These are phyloP conservation scores for Cladophialophora carrionii DNA, from an alignment of 2,329 filamentous ascomycete species.

Conservation along the genomic window DNA sequence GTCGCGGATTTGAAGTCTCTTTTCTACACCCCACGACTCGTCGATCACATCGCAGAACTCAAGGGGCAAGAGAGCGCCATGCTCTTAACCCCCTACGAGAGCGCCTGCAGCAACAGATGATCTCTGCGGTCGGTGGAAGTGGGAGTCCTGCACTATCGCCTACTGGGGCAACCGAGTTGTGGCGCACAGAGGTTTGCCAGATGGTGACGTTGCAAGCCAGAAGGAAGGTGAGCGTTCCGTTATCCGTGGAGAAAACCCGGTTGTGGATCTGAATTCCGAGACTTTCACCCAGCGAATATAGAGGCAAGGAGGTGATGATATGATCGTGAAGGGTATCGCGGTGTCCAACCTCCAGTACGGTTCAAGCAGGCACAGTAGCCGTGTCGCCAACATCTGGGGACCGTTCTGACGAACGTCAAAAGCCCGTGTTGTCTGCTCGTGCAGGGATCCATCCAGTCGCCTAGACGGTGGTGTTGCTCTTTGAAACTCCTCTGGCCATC, in stretches of 20 bases:
- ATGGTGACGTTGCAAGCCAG: conserved; percentile 32
- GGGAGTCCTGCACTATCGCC: conserved; percentile 32
- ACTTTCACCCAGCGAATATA: conserved; percentile 21
- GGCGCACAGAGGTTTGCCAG: conserved; percentile 37
- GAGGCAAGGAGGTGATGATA: conserved; percentile 2
- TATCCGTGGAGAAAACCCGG: conserved; percentile 31
- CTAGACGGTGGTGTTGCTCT: neutral
- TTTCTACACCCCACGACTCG: conserved; percentile 37
- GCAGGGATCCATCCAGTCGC: too few species aligned
- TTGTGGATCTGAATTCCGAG: conserved; percentile 16
- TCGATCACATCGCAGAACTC: conserved; percentile 36
- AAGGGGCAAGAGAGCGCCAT: conserved; percentile 37
- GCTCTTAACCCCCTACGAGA: conserved; percentile 37
- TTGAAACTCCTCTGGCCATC: too few species aligned
- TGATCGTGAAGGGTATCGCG: conserved; percentile 1
- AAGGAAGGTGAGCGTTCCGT: conserved; percentile 37
- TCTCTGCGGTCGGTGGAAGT: conserved; percentile 33
- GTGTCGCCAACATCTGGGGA: neutral
- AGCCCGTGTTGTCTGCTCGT: neutral
- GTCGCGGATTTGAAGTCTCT: conserved; percentile 38
- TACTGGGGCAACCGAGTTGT: conserved; percentile 38
- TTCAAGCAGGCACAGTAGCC: conserved; percentile 2
- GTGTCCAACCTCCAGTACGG: neutral
- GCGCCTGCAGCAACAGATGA: conserved; percentile 36
- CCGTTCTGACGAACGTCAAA: neutral